These are phyloP conservation scores for Backusella morwellensis DNA, from an alignment of 192 early-diverging fungal species.

Conservation along the genomic window DNA sequence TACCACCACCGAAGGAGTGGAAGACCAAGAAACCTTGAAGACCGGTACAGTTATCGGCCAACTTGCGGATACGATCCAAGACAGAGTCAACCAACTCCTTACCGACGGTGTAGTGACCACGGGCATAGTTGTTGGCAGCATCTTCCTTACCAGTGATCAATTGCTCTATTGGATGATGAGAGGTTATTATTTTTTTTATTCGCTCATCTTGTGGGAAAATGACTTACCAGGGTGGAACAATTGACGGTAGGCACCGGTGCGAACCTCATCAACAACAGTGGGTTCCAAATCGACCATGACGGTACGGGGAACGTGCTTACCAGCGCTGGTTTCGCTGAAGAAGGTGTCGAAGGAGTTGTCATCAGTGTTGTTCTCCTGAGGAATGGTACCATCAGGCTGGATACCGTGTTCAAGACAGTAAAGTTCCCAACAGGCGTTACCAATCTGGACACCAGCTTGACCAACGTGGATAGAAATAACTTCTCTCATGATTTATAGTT, in stretches of 20 bases:
- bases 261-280: constrained; percentile 97
- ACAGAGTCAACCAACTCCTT: constrained; percentile 98
- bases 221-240: constrained; percentile 50
- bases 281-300: constrained; percentile 98
- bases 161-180: constrained; percentile 76
- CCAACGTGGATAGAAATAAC: constrained; percentile 81
- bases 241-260: constrained; percentile 96
- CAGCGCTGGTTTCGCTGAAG: constrained; percentile 98
- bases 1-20: constrained; percentile 99
- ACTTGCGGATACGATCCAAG: constrained; percentile 95
- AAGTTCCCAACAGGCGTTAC: constrained; percentile 99
- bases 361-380: not conserved
- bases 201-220: not conserved
- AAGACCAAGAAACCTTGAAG: constrained; percentile 99
- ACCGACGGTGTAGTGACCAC: constrained; percentile 99
- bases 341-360: constrained; percentile 87
- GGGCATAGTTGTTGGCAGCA: constrained; percentile 99
- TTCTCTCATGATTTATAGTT: constrained; percentile 59
- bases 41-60: constrained; percentile 97
- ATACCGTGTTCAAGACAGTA: constrained; percentile 96
- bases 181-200: not conserved
- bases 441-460: constrained; percentile 99
- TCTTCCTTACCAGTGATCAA: constrained; percentile 99
- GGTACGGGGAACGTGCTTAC: constrained; percentile 99
- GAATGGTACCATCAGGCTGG: constrained; percentile 87